Base-by-base conservation (phyloP, 768 basidiomycete species). In the Neoboletus subvelutipes region DNA sequence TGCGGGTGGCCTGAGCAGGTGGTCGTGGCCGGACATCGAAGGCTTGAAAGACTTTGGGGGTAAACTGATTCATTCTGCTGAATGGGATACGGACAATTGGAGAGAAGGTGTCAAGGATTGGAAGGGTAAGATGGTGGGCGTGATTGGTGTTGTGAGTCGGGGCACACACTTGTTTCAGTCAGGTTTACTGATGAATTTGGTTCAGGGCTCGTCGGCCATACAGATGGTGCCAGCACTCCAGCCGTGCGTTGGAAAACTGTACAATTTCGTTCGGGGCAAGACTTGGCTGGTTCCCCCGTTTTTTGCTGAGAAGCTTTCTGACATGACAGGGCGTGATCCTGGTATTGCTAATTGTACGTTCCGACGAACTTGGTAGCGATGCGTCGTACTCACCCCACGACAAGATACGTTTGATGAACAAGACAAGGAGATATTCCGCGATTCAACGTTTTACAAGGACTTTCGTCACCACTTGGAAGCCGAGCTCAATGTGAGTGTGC, bases 1-100 rank as follows among this genome's bases (percentile, higher is more conserved):
- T n/a, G 67, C 80, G 20, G 85, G 85, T 5, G 60, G 60, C 12
- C 66, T 86, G 45, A 83, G 81, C 48, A 69, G 82, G 8, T 87
- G 85, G 85, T 74, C 77, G 28, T 88, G 85, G 87, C 88, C 87
- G 3, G 78, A 84, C 43, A 86, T 88, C 43, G 67, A 74, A 10
- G 86, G 85, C 4, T 66, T 87, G 29, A 69, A 81, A 17, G 73
- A 68, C 9, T 89, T 84, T 70, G 72, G 78, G 57, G 88, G 87
- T 5, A 75, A 72, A 49, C 67, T 87, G 15, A 70, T 85, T 1
- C 88, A 90, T 61, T 83, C 82, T n/a, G 87, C 86, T 0, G 66
- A 78, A 2, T 87, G 86, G 83, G 78, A 82, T 28, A 73, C 70
- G 31, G 75, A 67, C 12, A 67, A 76, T 36, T 80, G 78, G 79